These are phyloP conservation scores for Pleurotus ostreatus DNA, from an alignment of 768 basidiomycete species.

Conservation along the genomic window DNA sequence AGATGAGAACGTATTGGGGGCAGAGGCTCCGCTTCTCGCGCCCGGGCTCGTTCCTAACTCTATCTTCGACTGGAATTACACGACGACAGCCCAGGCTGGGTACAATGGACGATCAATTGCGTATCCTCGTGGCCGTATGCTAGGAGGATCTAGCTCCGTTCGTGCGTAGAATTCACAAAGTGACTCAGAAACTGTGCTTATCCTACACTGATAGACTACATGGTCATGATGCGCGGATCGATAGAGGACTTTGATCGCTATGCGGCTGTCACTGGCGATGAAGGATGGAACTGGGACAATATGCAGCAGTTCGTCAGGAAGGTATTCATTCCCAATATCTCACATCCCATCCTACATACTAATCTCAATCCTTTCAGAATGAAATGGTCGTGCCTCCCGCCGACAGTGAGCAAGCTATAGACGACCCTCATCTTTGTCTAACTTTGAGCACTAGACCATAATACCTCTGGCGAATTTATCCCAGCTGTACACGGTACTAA, in stretches of 20 bases:
- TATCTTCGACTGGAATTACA: conserved; percentile 30
- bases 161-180: conserved; percentile 18
- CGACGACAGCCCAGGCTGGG: conserved; percentile 26
- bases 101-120: conserved; percentile 20
- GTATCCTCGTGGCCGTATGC: conserved; percentile 24
- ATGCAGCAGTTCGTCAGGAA: conserved; percentile 28
- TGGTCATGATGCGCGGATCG: conserved; percentile 25
- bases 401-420: conserved; percentile 17
- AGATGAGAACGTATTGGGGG: conserved; percentile 12
- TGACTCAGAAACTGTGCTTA: not conserved
- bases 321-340: conserved; percentile 13
- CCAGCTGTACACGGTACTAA: conserved; percentile 32
- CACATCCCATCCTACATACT: too few relatives aligned
- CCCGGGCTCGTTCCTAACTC: conserved; percentile 10
- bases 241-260: conserved; percentile 33
- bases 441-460: conserved; percentile 14
- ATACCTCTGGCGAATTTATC: conserved; percentile 31
- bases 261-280: conserved; percentile 27
- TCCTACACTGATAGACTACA: conserved; percentile 11
- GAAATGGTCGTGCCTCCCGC: conserved; percentile 32
- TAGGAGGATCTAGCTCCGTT: conserved; percentile 28
- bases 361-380: conserved; percentile 19
- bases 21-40: conserved; percentile 15
- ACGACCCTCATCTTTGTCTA: not conserved
- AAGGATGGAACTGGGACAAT: conserved; percentile 33